Percentiles rank a stretch among this genome's conserved stretches.
Evolutionary conservation across 192 early-diverging fungal species (phyloP).

Genomic region (Phycomyces nitens): DNA sequence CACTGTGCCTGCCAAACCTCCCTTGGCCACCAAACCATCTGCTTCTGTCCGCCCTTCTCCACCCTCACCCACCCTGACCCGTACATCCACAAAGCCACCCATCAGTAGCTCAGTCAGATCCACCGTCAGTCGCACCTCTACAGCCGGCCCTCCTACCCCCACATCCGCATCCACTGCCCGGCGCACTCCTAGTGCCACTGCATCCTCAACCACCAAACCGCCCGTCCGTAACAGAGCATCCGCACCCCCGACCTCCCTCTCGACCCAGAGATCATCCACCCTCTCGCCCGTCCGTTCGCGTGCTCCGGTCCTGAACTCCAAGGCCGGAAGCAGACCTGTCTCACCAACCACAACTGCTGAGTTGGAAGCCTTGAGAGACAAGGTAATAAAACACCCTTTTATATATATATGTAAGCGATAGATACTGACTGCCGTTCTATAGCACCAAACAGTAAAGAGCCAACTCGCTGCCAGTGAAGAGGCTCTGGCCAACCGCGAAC

Average conservation of each 20-base stretch:
- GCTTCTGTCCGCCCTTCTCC: background rate
- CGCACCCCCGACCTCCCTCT: background rate
- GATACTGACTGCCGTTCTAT: background rate
- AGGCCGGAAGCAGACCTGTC: background rate
- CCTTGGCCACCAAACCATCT: background rate
- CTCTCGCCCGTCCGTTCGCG: background rate
- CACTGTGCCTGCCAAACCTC: background rate
- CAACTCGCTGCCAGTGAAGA: background rate
- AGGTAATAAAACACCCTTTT: background rate
- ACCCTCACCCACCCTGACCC: background rate
- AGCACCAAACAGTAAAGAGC: background rate
- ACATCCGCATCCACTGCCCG: background rate
- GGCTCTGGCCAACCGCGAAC: background rate
- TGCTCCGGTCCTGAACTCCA: background rate
- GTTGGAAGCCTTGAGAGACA: background rate
- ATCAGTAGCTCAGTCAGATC: background rate
- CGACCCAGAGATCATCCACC: background rate
- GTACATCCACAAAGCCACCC: background rate
- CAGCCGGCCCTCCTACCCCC: background rate
- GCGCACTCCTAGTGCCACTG: background rate
- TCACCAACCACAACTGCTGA: background rate
- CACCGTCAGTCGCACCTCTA: background rate
- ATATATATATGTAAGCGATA: background rate
- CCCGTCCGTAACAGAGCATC: background rate
- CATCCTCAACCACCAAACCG: background rate